A percentile compares a stretch with the other conserved stretches of the same genome.
Evolutionary conservation across 2,329 filamentous ascomycete species (phyloP).

Genomic region (Paracamarosporium sp.): DNA sequence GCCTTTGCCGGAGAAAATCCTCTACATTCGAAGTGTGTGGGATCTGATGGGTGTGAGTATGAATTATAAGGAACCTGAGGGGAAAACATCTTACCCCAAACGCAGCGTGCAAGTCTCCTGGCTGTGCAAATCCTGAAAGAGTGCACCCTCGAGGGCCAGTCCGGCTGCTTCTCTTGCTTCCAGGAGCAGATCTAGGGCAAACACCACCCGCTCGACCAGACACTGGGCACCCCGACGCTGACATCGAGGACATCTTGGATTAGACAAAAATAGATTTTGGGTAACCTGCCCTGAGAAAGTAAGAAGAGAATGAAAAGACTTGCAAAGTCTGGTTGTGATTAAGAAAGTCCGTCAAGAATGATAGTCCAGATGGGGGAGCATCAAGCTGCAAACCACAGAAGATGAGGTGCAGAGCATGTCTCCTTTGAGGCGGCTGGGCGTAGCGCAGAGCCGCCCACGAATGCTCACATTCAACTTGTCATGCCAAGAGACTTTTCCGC

Average conservation of each 20-base stretch:
- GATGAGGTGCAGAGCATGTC: neutral
- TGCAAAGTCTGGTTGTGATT: slow-evolving; percentile 15
- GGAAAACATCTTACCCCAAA: slow-evolving; percentile 20
- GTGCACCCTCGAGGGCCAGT: slow-evolving; percentile 32
- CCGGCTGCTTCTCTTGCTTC: slow-evolving; percentile 19
- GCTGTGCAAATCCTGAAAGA: slow-evolving; percentile 31
- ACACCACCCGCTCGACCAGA: slow-evolving; percentile 20
- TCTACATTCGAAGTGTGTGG: slow-evolving; percentile 24
- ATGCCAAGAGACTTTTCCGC: slow-evolving; percentile 3
- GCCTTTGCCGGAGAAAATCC: slow-evolving; percentile 32
- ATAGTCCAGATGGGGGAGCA: slow-evolving; percentile 6
- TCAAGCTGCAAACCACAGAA: slow-evolving; percentile 9
- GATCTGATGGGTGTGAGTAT: slow-evolving; percentile 18
- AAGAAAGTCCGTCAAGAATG: slow-evolving; percentile 15
- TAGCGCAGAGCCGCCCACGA: neutral
- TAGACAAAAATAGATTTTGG: slow-evolving; percentile 16
- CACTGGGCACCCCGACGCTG: slow-evolving; percentile 26
- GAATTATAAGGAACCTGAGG: neutral
- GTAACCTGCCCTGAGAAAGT: slow-evolving; percentile 18
- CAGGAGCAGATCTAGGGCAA: slow-evolving; percentile 21
- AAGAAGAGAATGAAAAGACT: slow-evolving; percentile 15
- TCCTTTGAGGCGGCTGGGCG: slow-evolving; percentile 1
- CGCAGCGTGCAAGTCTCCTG: slow-evolving; percentile 30
- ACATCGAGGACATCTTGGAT: slow-evolving; percentile 14
- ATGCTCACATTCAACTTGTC: neutral